A percentile compares a stretch with the other conserved stretches of the same genome.
Conservation (phyloP, 805 yeast genomes). For the Yamadazyma nakazawae region DNA sequence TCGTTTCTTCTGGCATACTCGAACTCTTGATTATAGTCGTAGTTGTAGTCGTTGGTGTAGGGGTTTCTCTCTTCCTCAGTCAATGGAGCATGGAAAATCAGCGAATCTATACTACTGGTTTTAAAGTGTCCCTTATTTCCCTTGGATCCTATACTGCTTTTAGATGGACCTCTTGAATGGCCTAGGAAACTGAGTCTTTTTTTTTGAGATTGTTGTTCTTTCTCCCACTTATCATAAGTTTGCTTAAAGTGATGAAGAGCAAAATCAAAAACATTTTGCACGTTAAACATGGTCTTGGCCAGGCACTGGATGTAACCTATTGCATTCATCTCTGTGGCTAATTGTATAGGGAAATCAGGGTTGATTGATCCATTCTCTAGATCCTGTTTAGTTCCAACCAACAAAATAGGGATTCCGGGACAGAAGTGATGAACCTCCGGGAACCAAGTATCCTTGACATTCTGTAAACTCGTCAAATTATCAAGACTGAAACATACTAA, state of each 20-base stretch:
- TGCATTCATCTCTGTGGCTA: conserved; percentile 64
- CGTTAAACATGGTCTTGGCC: conserved; percentile 65
- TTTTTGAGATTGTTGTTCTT: conserved; percentile 18
- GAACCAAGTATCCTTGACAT: conserved; percentile 77
- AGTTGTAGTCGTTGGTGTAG: conserved; percentile 18
- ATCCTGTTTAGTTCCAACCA: conserved; percentile 85
- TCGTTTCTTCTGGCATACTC: conserved; percentile 35
- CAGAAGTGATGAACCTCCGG: conserved; percentile 86
- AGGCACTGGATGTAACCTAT: conserved; percentile 75
- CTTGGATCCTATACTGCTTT: conserved; percentile 21
- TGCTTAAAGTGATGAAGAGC: conserved; percentile 49
- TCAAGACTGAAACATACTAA: conserved; percentile 75
- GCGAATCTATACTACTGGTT: conserved; percentile 34
- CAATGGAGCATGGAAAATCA: conserved; percentile 39
- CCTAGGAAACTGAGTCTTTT: conserved; percentile 37
- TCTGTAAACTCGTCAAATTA: conserved; percentile 58
- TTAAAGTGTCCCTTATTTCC: conserved; percentile 35
- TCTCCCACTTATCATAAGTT: conserved; percentile 38
- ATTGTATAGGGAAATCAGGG: conserved; percentile 46
- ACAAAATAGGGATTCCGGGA: conserved; percentile 69
- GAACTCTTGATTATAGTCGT: conserved; percentile 39
- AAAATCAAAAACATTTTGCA: conserved; percentile 62
- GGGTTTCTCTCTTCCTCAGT: conserved; percentile 40
- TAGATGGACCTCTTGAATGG: conserved; percentile 22
- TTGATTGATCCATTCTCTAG: conserved; percentile 33